phyloP scores from a whole-genome alignment of 2,329 filamentous ascomycete species.

The Apiospora marii region DNA sequence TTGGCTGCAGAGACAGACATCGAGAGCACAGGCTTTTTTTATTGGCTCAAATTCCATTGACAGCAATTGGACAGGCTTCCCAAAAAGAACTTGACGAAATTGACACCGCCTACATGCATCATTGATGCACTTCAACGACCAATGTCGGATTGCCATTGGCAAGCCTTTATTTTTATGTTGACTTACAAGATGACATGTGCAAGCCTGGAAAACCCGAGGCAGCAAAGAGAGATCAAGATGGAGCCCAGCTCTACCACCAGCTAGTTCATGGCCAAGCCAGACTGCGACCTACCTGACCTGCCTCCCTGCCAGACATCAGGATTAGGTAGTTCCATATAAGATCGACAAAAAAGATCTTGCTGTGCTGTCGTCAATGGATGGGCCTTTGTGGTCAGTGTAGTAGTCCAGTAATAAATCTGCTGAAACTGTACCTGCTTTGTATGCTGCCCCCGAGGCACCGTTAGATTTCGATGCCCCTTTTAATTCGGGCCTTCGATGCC shows the following conservation, averaged over 20 bases:
- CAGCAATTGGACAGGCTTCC: not conserved
- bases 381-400: not conserved
- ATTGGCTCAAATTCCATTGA: not conserved
- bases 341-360: not conserved
- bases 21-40: not conserved
- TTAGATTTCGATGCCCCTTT: slow-evolving; percentile 7
- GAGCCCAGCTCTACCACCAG: not conserved
- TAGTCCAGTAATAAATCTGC: not conserved
- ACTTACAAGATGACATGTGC: not conserved
- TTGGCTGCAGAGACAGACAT: not conserved
- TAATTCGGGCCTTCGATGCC: slow-evolving; percentile 1
- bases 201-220: not conserved
- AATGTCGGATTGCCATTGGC: not conserved
- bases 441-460: not conserved
- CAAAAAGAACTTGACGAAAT: not conserved
- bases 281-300: not conserved
- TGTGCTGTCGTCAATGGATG: not conserved
- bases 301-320: not conserved
- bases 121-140: not conserved
- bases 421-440: not conserved
- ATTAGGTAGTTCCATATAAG: not conserved
- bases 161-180: not conserved
- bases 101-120: slow-evolving; percentile 4
- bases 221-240: not conserved
- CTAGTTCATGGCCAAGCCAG: not conserved